Base-by-base conservation (phyloP, 2,329 filamentous ascomycete species). In the Colletotrichum scovillei region DNA sequence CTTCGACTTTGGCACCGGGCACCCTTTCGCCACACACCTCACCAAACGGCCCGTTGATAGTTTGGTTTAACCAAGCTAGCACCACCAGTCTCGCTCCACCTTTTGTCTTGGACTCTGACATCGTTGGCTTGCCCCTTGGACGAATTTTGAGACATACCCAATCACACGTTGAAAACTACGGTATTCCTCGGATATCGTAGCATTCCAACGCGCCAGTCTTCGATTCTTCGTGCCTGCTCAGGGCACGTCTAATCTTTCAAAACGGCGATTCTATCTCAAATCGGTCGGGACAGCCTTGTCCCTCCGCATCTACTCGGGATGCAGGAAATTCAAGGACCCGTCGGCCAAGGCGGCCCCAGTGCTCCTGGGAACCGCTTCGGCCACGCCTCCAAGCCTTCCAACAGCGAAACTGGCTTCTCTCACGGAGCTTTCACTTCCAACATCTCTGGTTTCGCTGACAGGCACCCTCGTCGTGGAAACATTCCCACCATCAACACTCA, bases 341-440 rank as follows among this genome's bases (percentile, higher is more conserved):
- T 90, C 76, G 88, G 86, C 79, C 89, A 89, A 77, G 87, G 88
- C 69, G 90, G 86, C 80, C 88, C 87, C 77, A 89, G 86, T 81
- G 87, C 84, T 80, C 86, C 84, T 78, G 87, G 80, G 79, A 88
- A 81, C 82, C 94, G 90, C 85, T 93, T 93, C 53, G 91, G 92
- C 77, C 91, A 93, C 79, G 90, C 91, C 75, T 94, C 94, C 69
- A 97, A 97, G 86, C 92, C 94, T 75, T 93, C 93, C 76, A 94
- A 90, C 83, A 91, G 94, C 81, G 93, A 95, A 78, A 97, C 94
- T 60, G 95, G 95, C 76, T 97, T 98, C 84, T 97, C 95, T 62
- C 95, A 98, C 82, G 95, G 94, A 76, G 95, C 95, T 72, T 98
- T 97, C 85, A 92, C 92, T 80, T 96, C 94, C 70, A 97, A 98